phyloP scores from a whole-genome alignment of 306 rosid genomes.

The Acacia confusa region DNA sequence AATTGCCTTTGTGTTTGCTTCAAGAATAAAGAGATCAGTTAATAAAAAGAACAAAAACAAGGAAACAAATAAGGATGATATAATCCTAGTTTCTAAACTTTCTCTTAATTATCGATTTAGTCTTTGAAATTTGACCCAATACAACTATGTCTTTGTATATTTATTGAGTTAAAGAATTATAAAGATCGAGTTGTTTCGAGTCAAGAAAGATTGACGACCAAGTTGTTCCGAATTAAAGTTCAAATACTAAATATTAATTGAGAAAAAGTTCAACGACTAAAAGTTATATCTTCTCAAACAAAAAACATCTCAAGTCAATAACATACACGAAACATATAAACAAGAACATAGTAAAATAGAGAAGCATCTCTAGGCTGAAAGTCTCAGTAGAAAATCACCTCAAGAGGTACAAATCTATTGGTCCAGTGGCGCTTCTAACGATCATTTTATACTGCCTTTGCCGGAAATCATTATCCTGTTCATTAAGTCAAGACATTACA shows the following conservation, averaged over 20 bases:
- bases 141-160: background rate
- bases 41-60: conserved; percentile 12
- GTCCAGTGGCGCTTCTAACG: conserved; percentile 75
- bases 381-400: conserved; percentile 48
- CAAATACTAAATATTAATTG: background rate
- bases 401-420: conserved; percentile 66
- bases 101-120: background rate
- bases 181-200: background rate
- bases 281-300: background rate
- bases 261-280: background rate
- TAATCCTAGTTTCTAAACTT: background rate
- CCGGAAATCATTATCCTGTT: conserved; percentile 59
- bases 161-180: background rate
- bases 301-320: conserved; percentile 10
- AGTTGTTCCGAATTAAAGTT: background rate
- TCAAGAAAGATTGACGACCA: too few relatives aligned
- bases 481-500: conserved; percentile 37
- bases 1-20: conserved; percentile 44
- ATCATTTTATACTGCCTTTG: conserved; percentile 69
- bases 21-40: conserved; percentile 21
- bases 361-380: conserved; percentile 19
- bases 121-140: background rate
- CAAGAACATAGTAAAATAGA: conserved; percentile 22
- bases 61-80: background rate
- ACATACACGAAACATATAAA: background rate